Base-by-base conservation (phyloP, 139 green algal genomes). In the Mychonastes homosphaera region DNA sequence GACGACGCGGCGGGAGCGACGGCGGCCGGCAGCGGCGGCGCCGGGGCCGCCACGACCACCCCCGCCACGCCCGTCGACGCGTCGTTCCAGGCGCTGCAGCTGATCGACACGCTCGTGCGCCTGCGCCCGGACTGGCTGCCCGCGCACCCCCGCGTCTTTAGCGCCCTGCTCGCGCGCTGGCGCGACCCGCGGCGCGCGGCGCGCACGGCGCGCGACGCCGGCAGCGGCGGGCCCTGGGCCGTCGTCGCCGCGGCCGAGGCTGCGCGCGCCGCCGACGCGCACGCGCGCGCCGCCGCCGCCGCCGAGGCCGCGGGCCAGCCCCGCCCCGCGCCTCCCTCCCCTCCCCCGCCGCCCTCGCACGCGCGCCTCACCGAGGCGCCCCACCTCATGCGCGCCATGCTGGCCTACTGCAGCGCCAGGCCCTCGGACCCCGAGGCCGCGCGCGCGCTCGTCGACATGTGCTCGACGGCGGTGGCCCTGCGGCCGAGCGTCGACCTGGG, bases 101-200 rank as follows among this genome's bases (percentile, higher is more conserved):
- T 98, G 24, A 43, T 97, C 30, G 51, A 66, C 2, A 55, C 72
- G 8, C 66, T 98, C 33, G 52, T 76, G 13, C 90, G 91, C 78
- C 68, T 92, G 29, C 50, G 67, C 40, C 83, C 86, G 0, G 68
- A 62, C 18, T 95, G 86, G 87, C 65, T 94, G 33, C 58, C 78
- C 3, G 51, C 12, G 24, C 56, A 75, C 28, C 38, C 38, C 34
- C 7, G 9, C 0, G 53, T 95, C 21, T 79, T 82, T 23, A 36
- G 67, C 0, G 34, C 76, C 23, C 43, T 88, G 15, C 40, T 76
- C 39, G 9, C 63, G 26, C 77, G 74, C 0, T 94, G 85, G 85
- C 57, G 54, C 27, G 71, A 58, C n/a, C 50, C 65, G 15, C 59
- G 64, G 39, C 52, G 61, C 28, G 40, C 13, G 4, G 10, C 23